Evolutionary conservation across 2,329 filamentous ascomycete species (phyloP), one percentile per base, ranked within the genome.

Genomic region (Cercospora sp.): DNA sequence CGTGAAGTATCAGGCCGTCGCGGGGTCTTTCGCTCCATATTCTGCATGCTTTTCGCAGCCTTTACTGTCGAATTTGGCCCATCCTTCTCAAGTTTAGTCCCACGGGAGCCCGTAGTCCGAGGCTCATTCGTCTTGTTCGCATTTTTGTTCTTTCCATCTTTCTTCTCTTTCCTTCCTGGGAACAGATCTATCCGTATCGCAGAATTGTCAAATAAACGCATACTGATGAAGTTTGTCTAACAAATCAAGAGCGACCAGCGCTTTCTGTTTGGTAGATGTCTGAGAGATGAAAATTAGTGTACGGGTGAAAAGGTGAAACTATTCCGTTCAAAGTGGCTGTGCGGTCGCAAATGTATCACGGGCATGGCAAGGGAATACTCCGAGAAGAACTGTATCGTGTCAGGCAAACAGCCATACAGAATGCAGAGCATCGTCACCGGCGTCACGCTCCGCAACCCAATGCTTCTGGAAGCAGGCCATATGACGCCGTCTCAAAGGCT

Each of bases 101-200:
- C 21, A 24, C 18, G 28, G 9, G 62, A 18, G 24, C 5, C 12
- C 4, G 51, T 12, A 26, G 21, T 21, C 2, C 62, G 18, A 16
- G 62, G 49, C 32, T 28, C 30, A 16, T 49, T 55, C 18, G 62
- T 21, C 18, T n/a, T 37, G 0, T 0, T 26, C 10, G 18, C 21
- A 40, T 51, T 61, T 43, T 65, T 49, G 30, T 37, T 26, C 32
- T 68, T 61, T n/a, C 51, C 59, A 40, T 65, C 61, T 37, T 62
- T 65, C 58, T 65, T 68, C 5, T 68, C 63, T 30, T 61, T 65
- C 49, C 51, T 68, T 6, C 59, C 63, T 5, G 66, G 66, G 49
- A 68, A 68, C 3, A 68, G 51, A 40, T 68, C 66, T 32, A 68
- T 68, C 28, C 65, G 65, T 58, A 68, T 68, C 12, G 66, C 66